These are phyloP conservation scores for Prinsepia uniflora DNA, from an alignment of 306 rosid genomes.

Conservation along the genomic window DNA sequence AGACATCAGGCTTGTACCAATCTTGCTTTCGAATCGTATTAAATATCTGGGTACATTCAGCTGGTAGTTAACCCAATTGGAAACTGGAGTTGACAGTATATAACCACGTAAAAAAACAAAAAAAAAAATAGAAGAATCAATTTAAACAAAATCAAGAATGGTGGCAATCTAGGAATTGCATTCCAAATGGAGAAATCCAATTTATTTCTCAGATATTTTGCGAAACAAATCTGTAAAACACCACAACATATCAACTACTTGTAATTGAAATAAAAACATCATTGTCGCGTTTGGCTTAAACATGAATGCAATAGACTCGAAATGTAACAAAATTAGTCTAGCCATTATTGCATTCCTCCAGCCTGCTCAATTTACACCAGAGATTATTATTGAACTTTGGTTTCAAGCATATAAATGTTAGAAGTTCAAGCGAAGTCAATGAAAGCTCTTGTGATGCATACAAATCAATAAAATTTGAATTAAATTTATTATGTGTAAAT, in stretches of 20 bases:
- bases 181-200: neutral
- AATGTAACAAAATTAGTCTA: no score
- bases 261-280: neutral
- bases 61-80: slow-evolving; percentile 24
- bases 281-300: neutral
- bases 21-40: slow-evolving; percentile 71
- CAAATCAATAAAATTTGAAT: no score
- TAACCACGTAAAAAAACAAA: neutral
- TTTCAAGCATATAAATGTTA: no score
- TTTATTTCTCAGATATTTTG: neutral
- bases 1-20: slow-evolving; percentile 79
- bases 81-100: neutral
- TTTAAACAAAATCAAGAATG: neutral
- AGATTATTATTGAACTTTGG: no score
- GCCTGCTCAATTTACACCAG: no score
- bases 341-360: no score
- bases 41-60: slow-evolving; percentile 51
- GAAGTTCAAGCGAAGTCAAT: no score
- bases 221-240: slow-evolving; percentile 2
- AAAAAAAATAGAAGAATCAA: neutral
- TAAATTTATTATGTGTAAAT: no score
- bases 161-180: neutral
- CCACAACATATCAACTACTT: neutral
- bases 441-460: no score
- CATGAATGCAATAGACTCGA: neutral